Evolutionary conservation across 2,329 filamentous ascomycete species (phyloP).

Genomic region (Arthrobotrys iridis): DNA sequence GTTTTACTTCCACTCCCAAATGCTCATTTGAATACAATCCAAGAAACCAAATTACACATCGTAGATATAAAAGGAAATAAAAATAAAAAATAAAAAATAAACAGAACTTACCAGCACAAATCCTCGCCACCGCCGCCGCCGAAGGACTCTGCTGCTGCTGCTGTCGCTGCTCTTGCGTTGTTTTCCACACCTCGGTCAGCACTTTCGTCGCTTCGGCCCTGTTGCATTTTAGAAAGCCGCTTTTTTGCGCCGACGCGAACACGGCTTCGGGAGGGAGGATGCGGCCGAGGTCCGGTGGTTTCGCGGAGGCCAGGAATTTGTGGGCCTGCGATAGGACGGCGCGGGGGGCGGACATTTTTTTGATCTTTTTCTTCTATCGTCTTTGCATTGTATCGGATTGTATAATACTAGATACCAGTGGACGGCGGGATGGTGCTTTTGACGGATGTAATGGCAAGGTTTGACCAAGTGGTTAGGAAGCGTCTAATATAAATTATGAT

Average conservation of each 20-base stretch:
- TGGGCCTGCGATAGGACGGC: neutral
- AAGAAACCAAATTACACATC: neutral
- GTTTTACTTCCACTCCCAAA: no score
- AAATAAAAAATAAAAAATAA: neutral
- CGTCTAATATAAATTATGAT: no score
- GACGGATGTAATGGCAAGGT: no score
- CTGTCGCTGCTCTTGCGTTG: conserved; percentile 9
- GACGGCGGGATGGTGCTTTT: no score
- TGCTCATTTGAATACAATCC: neutral
- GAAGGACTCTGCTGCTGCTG: neutral
- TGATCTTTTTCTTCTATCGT: no score
- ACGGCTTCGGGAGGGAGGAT: conserved; percentile 32
- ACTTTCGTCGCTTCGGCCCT: conserved; percentile 33
- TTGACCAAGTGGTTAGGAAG: no score
- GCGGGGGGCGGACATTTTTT: conserved; percentile 22
- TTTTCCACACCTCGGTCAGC: conserved; percentile 28
- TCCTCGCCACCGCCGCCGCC: neutral
- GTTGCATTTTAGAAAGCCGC: conserved; percentile 51
- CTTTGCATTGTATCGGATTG: no score
- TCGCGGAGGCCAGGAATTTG: conserved; percentile 27
- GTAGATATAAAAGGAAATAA: neutral
- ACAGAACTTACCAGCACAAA: conserved; percentile 25
- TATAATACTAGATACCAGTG: no score
- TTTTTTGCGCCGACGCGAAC: conserved; percentile 36
- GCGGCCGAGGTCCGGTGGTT: conserved; percentile 28